A percentile compares a stretch with the other conserved stretches of the same genome.
These are phyloP conservation scores for Podospora anserina DNA, from an alignment of 495 filamentous ascomycete genomes.

Conservation along the genomic window DNA sequence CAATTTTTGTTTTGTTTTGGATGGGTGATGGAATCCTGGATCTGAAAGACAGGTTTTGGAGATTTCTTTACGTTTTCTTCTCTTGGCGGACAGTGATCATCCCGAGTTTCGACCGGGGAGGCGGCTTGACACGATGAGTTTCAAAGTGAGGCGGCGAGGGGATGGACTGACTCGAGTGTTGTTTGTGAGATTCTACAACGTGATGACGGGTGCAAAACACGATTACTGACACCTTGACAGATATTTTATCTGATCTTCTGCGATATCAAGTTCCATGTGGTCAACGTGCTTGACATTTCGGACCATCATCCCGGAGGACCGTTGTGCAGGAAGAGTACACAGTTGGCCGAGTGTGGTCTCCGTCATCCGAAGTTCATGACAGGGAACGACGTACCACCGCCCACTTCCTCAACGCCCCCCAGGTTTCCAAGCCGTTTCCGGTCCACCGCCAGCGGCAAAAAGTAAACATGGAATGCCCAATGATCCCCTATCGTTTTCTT, in stretches of 20 bases:
- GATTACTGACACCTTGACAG: not conserved
- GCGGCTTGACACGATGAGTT: not conserved
- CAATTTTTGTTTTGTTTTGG: not conserved
- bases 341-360: not conserved
- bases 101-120: conserved; percentile 6
- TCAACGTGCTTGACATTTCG: not conserved
- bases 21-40: not conserved
- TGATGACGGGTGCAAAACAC: not conserved
- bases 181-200: not conserved
- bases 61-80: not conserved
- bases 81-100: not conserved
- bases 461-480: conserved; percentile 4
- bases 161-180: not conserved
- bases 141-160: conserved; percentile 4
- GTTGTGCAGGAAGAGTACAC: not conserved
- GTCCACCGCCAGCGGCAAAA: conserved; percentile 7
- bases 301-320: not conserved
- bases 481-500: not conserved
- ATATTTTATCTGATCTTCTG: not conserved
- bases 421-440: conserved; percentile 7
- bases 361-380: conserved; percentile 11
- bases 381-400: conserved; percentile 1
- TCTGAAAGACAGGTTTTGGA: not conserved
- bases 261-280: not conserved
- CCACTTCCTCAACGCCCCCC: not conserved